Evolutionary conservation across 805 yeast genomes (phyloP).

Genomic region (Zygoascus biomembranicola): DNA sequence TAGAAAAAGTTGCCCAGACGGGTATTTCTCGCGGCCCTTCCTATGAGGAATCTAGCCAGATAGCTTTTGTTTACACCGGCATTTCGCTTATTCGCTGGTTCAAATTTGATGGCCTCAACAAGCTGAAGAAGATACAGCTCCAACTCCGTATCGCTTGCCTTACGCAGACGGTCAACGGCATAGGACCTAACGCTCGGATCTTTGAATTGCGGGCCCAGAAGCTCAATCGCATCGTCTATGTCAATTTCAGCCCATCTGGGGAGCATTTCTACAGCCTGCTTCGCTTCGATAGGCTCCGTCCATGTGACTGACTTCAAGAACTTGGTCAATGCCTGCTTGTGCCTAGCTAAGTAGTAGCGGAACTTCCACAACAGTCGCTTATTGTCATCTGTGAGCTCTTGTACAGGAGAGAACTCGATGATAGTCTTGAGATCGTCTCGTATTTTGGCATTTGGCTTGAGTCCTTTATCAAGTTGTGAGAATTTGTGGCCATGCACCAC

Average conservation of each 20-base stretch:
- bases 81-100: constrained; percentile 25
- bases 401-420: constrained; percentile 72
- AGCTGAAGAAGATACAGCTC: constrained; percentile 77
- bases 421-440: constrained; percentile 67
- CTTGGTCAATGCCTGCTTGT: constrained; percentile 64
- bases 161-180: constrained; percentile 76
- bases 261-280: constrained; percentile 66
- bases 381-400: constrained; percentile 70
- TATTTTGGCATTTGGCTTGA: constrained; percentile 79
- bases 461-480: constrained; percentile 68
- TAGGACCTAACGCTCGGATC: constrained; percentile 69
- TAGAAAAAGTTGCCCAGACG: constrained; percentile 74
- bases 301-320: constrained; percentile 82
- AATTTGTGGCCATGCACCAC: constrained; percentile 77
- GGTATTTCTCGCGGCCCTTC: constrained; percentile 56
- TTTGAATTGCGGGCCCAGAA: constrained; percentile 69
- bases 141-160: constrained; percentile 73
- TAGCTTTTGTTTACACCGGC: constrained; percentile 14
- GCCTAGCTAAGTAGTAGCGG: constrained; percentile 68
- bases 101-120: constrained; percentile 87
- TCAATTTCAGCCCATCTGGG: constrained; percentile 69
- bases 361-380: constrained; percentile 87
- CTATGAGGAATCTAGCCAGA: constrained; percentile 55
- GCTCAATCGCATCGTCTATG: constrained; percentile 77
- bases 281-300: constrained; percentile 74